These are phyloP conservation scores for Nakazawaea molendinolei DNA, from an alignment of 805 yeast genomes.

Conservation along the genomic window DNA sequence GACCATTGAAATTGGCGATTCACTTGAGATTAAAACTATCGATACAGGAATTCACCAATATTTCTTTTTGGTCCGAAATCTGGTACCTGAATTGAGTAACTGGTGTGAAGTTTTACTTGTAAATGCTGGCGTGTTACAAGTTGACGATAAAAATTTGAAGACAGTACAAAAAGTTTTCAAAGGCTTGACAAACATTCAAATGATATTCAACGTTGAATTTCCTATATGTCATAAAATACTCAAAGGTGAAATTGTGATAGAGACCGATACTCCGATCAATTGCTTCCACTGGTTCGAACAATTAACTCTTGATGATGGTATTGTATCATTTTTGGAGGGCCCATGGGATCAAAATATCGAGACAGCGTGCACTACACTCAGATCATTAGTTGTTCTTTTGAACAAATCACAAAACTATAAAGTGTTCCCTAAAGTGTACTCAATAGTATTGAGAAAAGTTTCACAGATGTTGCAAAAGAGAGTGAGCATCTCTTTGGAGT, in stretches of 20 bases:
- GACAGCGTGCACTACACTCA: no score
- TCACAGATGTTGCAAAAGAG: neutral
- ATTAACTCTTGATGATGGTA: neutral
- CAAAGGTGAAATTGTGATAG: neutral
- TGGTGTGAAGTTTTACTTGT: slow-evolving; percentile 11
- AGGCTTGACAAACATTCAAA: slow-evolving; percentile 7
- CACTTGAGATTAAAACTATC: neutral
- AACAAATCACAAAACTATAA: neutral
- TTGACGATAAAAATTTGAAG: neutral
- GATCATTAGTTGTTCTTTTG: no score
- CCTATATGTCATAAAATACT: neutral
- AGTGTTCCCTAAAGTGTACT: neutral
- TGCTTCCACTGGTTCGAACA: neutral
- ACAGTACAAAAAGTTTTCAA: neutral
- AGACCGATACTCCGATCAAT: slow-evolving; percentile 1
- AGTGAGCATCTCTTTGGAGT: neutral
- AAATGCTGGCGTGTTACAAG: slow-evolving; percentile 1
- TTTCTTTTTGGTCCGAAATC: neutral
- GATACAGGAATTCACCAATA: slow-evolving; percentile 4
- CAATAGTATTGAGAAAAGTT: neutral
- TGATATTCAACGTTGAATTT: neutral
- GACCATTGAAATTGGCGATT: slow-evolving; percentile 1
- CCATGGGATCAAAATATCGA: no score
- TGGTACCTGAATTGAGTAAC: neutral
- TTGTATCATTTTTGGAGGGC: neutral